Evolutionary conservation across 495 filamentous ascomycete species (phyloP), one percentile per base, ranked within the genome.

Genomic region (Emericellopsis terricola): DNA sequence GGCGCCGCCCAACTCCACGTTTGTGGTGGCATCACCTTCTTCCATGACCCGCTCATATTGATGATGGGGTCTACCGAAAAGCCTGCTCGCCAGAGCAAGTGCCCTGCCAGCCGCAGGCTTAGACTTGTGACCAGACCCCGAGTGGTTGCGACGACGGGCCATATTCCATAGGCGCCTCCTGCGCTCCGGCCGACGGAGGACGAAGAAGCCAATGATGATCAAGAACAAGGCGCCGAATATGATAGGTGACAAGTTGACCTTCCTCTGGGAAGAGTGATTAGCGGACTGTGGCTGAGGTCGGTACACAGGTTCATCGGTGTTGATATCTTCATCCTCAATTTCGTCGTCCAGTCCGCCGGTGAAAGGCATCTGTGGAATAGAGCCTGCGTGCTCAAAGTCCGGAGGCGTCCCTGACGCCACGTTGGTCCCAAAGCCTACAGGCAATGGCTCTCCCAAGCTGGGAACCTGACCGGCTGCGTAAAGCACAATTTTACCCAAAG

Each of bases 401-500:
- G 53, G 33, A 2, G 85, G 81, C 3, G 80, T 59, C 9, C 63
- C 57, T 34, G 21, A 35, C 24, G 58, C 48, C 20, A 57, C 52
- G 46, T 99, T 96, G 57, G 68, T 78, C 28, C 89, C 89, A 47
- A 96, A 96, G 1, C 89, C 89, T 7, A 99, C 91, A 0, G 82
- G 79, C 4, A 80, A 46, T 31, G 57, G 47, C 31, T 74, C 62
- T 19, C 58, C 55, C 8, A 64, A 57, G 0, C 79, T 64, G 1
- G 78, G 76, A 11, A 96, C 65, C 51, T 94, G 82, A 4, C 81
- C 85, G 5, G 89, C 74, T 0, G 87, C 89, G 44, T 96, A 99
- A 15, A 99, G 69, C n/a, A 96, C 75, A 64, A 96, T 94, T 54
- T 94, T 93, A 2, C 89, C 89, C 0, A 99, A 59, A 0, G 89